Evolutionary conservation across 2,329 filamentous ascomycete species (phyloP), one percentile per base, ranked within the genome.

Genomic region (Penicillium sp.): DNA sequence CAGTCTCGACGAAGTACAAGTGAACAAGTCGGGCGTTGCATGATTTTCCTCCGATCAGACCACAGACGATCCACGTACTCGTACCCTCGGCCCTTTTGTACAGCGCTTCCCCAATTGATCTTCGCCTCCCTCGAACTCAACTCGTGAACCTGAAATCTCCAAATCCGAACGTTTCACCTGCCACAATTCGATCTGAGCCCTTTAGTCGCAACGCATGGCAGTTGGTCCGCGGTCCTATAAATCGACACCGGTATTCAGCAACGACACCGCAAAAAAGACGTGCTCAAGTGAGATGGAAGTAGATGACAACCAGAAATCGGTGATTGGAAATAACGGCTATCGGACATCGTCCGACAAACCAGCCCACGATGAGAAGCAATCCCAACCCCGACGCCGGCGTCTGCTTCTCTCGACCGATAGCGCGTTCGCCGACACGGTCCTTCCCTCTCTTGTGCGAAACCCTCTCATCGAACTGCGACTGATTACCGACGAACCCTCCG

Each of bases 401-500:
- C 57, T 75, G 22, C 64, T 75, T 5, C 56, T 75, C 13, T 74
- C 72, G 16, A 76, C 74, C 0, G 74, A 73, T 47, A 73, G 72
- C 29, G 68, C 71, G 6, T 76, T 76, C 51, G 71, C 71, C 49
- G 71, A 74, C 31, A 68, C 68, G 31, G 63, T 76, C 9, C 67
- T 76, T 34, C 70, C 73, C 0, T 72, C 67, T 5, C 63, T 76
- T 18, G 66, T 74, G 22, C 67, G 70, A 45, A 73, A 74, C 31
- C 66, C 74, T 16, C 65, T 70, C 32, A 66, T 77, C 53, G 75
- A 77, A 50, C 62, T 77, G 22, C 72, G 75, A 9, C 61, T 77
- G 58, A 77, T 77, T 24, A 75, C 73, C 9, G 72, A 75, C 50
- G 73, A 75, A 52, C 65, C 68, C 10, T 70, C 68, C 11, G 72